Conservation (phyloP, 768 basidiomycete species). For the Lentinula guzmanii region DNA sequence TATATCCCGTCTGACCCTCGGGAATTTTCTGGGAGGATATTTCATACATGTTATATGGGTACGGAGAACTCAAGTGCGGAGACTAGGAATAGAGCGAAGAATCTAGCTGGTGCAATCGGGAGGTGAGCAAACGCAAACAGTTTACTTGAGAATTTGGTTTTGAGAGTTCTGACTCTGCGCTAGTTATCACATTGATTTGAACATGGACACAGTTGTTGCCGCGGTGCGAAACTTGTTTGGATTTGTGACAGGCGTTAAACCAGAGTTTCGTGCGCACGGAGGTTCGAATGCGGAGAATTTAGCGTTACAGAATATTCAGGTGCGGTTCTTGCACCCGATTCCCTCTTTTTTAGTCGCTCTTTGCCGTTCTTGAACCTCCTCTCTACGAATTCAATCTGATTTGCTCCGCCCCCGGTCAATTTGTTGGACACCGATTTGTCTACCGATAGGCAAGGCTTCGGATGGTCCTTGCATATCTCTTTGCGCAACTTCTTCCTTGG, state of each 20-base stretch:
- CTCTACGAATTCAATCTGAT: background rate
- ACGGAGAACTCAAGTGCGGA: slow-evolving; percentile 92
- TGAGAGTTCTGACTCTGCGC: background rate
- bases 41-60: slow-evolving; percentile 99
- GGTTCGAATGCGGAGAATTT: slow-evolving; percentile 87
- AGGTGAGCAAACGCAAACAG: slow-evolving; percentile 44
- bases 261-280: slow-evolving; percentile 80
- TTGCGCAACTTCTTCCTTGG: slow-evolving; percentile 93
- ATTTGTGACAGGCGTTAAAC: slow-evolving; percentile 61
- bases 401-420: background rate
- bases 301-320: slow-evolving; percentile 96
- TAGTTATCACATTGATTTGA: slow-evolving; percentile 91
- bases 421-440: background rate
- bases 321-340: slow-evolving; percentile 13
- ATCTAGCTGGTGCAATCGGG: slow-evolving; percentile 83
- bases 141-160: background rate
- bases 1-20: slow-evolving; percentile 84
- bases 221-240: slow-evolving; percentile 79
- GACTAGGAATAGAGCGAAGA: slow-evolving; percentile 81
- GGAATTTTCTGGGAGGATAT: slow-evolving; percentile 82
- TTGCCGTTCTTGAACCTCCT: no score
- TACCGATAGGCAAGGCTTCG: slow-evolving; percentile 69
- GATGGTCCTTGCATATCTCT: slow-evolving; percentile 93
- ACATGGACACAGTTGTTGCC: slow-evolving; percentile 91
- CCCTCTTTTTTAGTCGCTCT: no score